Base-by-base conservation (phyloP, 2,329 filamentous ascomycete species). In the Fusarium agapanthi region DNA sequence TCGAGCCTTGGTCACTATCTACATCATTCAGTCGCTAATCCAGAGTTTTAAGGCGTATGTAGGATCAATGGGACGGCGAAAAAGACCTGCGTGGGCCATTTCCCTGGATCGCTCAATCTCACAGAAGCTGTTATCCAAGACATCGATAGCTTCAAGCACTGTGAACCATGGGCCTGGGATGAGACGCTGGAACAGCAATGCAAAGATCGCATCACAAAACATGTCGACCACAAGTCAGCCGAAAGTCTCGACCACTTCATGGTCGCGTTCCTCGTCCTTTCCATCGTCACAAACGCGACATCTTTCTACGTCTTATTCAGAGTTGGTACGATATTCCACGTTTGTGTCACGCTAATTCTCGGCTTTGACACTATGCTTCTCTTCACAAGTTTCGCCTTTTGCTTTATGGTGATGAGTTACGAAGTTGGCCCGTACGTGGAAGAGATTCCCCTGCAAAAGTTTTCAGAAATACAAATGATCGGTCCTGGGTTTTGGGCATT, bases 371-470 rank as follows among this genome's bases (percentile, higher is more conserved):
- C 66, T 8, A 13, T 76, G 1, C 65, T 74, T 30, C 74, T 75
- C 15, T 72, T 76, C 14, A 40, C 62, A 3, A 62, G 71, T 1
- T 68, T 76, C 6, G 44, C 63, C 12, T n/a, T 75, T 24, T 75
- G 68, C 5, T 69, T 75, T 18, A 62, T 69, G 1, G 59, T 61
- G 68, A 75, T 75, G 73, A 75, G 70, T 14, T 75, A 61, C 13
- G 73, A 75, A 22, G 71, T 69, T 5, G 73, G 73, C 1, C 67
- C 71, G 0, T 76, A 76, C 30, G 38, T 75, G 1, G 43, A 60
- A 4, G 30, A n/a, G 1, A 32, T 75, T 0, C 35, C 59, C 2
- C 65, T 37, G 5, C 26, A 30, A 6, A 62, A 75, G 6, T 75
- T 63, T 32, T 72, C 73, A 3, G 73, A 75, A 1, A 71, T 34